Evolutionary conservation across 129 eudicot genomes (phyloP), one percentile per base, ranked within the genome.

Genomic region (Flaveria bidentis): DNA sequence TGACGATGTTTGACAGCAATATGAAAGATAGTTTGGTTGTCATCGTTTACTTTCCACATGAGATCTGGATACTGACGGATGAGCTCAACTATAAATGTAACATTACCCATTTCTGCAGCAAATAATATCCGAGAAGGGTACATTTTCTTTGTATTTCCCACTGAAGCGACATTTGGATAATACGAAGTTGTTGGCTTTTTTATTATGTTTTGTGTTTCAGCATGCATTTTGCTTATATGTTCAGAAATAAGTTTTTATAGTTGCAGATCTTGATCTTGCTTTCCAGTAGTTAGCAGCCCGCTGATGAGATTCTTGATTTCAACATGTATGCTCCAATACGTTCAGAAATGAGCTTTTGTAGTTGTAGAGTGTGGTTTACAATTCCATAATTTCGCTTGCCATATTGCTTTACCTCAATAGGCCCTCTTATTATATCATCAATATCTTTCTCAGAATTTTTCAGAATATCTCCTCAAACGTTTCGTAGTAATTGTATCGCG

Each of bases 31-130:
- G 80, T 86, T 11, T 74, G 75, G 25, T 47, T 67, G 44, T 82
- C 12, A 28, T 82, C 84, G 33, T 86, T 83, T 14, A 79, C 82
- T 60, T 86, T 82, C 89, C 89, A 86, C 7, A 86, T 82, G 11
- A 86, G 74, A 82, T 82, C 89, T 9, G 89, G 89, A 76, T 86
- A 86, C 17, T 71, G 65, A 13, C 76, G 82, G 36, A 86, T 67
- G 28, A 82, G 86, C 78, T 72, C 81, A 16, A 52, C 69, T 13
- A 86, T 33, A 20, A 82, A 86, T 25, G 80, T 78, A n/a, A 69
- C 53, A 70, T 82, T 86, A 28, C 89, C 87, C 66, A 62, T 69
- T 42, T 71, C 84, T 65, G 84, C 76, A 15, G 87, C 89, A 44
- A 86, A 86, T 2, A 86, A 5, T 63, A 79, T 62, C 14, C 81